phyloP scores from a whole-genome alignment of 768 basidiomycete species.

The Cystobasidium ongulense region DNA sequence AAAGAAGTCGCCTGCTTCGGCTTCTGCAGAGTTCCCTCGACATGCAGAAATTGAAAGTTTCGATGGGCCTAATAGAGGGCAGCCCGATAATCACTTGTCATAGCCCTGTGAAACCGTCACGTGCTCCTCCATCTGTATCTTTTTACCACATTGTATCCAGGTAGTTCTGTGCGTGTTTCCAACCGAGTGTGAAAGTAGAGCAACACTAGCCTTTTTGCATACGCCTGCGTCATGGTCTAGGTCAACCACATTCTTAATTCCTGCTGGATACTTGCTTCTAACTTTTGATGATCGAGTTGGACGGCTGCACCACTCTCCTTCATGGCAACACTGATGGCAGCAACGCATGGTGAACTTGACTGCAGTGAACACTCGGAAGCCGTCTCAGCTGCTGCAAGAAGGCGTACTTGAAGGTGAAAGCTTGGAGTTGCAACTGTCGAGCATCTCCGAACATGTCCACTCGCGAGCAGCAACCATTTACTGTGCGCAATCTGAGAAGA shows the following conservation, averaged over 20 bases:
- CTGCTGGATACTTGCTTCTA: too few relatives aligned
- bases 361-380: conserved; percentile 2
- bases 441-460: not conserved
- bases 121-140: not conserved
- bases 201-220: too few relatives aligned
- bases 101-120: not conserved
- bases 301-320: not conserved
- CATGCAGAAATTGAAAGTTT: not conserved
- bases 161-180: too few relatives aligned
- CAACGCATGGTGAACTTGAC: not conserved
- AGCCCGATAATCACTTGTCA: not conserved
- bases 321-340: not conserved
- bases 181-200: too few relatives aligned
- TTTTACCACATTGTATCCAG: not conserved
- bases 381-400: not conserved
- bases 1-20: not conserved
- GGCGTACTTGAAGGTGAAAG: not conserved
- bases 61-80: not conserved
- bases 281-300: too few relatives aligned
- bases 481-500: not conserved
- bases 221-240: too few relatives aligned
- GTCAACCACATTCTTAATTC: too few relatives aligned
- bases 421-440: not conserved
- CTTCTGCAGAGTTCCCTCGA: not conserved
- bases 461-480: conserved; percentile 17